phyloP scores from a whole-genome alignment of 768 basidiomycete species.

The Podaxis sp. region DNA sequence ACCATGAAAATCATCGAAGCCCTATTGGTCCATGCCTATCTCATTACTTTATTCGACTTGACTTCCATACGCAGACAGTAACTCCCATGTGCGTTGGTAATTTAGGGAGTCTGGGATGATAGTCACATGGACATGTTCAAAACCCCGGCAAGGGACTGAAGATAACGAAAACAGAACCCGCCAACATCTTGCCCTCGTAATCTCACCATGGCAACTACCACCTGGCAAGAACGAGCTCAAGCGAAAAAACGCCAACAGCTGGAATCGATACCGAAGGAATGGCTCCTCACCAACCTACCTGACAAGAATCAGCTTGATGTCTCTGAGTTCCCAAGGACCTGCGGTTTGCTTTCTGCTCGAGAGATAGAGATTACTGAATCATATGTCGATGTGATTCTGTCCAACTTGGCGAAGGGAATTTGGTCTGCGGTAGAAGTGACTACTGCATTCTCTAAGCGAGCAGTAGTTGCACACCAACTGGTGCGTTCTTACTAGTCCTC shows the following conservation, averaged over 20 bases:
- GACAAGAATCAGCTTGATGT: slow-evolving; percentile 51
- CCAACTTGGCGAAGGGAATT: slow-evolving; percentile 48
- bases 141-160: neutral
- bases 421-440: slow-evolving; percentile 73
- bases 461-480: slow-evolving; percentile 77
- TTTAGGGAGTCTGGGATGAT: neutral
- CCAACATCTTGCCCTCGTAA: neutral
- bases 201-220: slow-evolving; percentile 25
- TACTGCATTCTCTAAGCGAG: slow-evolving; percentile 74
- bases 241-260: slow-evolving; percentile 56
- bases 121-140: neutral
- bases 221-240: slow-evolving; percentile 53
- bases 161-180: neutral
- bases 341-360: slow-evolving; percentile 53
- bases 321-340: slow-evolving; percentile 49
- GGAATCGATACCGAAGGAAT: slow-evolving; percentile 61
- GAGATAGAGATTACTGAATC: slow-evolving; percentile 50
- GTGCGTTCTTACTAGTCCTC: slow-evolving; percentile 37
- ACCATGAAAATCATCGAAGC: no score
- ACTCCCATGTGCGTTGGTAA: neutral
- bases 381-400: slow-evolving; percentile 43
- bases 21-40: neutral
- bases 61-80: neutral
- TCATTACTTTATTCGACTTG: neutral
- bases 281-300: slow-evolving; percentile 53